phyloP scores from a whole-genome alignment of 2,329 filamentous ascomycete species.

The Beauveria sp. region DNA sequence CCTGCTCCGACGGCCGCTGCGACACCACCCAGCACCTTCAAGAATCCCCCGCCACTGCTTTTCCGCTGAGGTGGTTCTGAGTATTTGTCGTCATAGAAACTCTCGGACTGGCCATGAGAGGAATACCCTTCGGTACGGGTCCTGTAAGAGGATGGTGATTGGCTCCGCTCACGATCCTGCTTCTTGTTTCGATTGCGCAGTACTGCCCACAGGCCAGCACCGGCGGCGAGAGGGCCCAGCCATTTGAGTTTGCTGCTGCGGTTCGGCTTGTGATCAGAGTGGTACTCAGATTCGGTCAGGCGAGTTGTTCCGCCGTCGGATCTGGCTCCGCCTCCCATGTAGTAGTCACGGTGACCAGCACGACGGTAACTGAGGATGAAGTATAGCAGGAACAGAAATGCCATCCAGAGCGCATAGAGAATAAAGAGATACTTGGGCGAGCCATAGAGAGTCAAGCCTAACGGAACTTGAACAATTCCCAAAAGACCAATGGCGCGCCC shows the following conservation, averaged over 20 bases:
- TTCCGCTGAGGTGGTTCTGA: slow-evolving; percentile 37
- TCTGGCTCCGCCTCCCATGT: slow-evolving; percentile 51
- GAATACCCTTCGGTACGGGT: slow-evolving; percentile 42
- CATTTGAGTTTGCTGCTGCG: slow-evolving; percentile 32
- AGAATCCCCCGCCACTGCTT: slow-evolving; percentile 45
- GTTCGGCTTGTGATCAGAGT: slow-evolving; percentile 24
- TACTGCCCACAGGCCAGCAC: slow-evolving; percentile 41
- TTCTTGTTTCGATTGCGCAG: slow-evolving; percentile 35
- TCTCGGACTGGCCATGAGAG: slow-evolving; percentile 46
- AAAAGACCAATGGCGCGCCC: slow-evolving; percentile 72
- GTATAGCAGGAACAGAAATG: slow-evolving; percentile 63
- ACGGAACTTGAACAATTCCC: slow-evolving; percentile 77
- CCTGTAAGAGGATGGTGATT: slow-evolving; percentile 27
- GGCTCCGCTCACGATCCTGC: slow-evolving; percentile 31
- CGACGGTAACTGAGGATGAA: slow-evolving; percentile 71
- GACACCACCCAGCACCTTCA: slow-evolving; percentile 51
- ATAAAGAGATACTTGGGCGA: slow-evolving; percentile 82
- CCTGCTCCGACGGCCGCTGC: slow-evolving; percentile 57
- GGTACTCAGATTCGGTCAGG: slow-evolving; percentile 34
- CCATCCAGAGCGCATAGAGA: slow-evolving; percentile 72
- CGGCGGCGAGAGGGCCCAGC: slow-evolving; percentile 47
- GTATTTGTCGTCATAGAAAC: slow-evolving; percentile 60
- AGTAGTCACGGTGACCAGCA: slow-evolving; percentile 46
- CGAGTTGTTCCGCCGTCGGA: slow-evolving; percentile 39
- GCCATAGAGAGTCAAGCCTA: slow-evolving; percentile 87